Evolutionary conservation across 306 rosid species (phyloP).

Genomic region (Acacia crassicarpa): DNA sequence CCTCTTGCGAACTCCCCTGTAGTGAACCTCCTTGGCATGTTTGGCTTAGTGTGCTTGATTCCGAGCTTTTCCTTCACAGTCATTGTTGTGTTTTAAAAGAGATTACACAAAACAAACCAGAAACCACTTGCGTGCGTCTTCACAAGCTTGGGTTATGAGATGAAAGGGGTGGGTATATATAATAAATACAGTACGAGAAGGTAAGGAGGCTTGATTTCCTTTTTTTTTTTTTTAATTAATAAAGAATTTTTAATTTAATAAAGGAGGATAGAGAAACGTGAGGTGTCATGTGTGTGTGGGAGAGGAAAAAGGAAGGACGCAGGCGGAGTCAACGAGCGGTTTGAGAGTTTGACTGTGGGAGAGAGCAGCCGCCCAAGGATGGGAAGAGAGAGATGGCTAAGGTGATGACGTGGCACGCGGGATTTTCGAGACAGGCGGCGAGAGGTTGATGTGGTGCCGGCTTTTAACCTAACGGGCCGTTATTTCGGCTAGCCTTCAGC

Average conservation of each 20-base stretch:
- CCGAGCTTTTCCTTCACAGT: conserved; percentile 16
- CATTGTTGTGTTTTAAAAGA: conserved; percentile 17
- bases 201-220: background rate
- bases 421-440: conserved; percentile 55
- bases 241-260: background rate
- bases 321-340: conserved; percentile 38
- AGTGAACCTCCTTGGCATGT: conserved; percentile 45
- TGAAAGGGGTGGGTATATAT: conserved; percentile 16
- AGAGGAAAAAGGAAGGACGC: background rate
- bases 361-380: conserved; percentile 51
- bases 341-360: conserved; percentile 34
- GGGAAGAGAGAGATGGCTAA: conserved; percentile 25
- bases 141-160: conserved; percentile 1
- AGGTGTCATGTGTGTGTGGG: background rate
- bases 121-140: conserved; percentile 9
- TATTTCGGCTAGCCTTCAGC: conserved; percentile 26
- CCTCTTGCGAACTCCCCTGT: conserved; percentile 51
- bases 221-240: background rate
- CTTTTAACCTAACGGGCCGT: conserved; percentile 44
- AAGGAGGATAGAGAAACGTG: background rate
- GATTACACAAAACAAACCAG: background rate
- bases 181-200: conserved; percentile 18
- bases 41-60: conserved; percentile 18
- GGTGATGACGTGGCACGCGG: conserved; percentile 51
- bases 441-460: conserved; percentile 45